These are phyloP conservation scores for Trichosporon asahii DNA, from an alignment of 1,284 basidiomycete genomes.

Conservation along the genomic window DNA sequence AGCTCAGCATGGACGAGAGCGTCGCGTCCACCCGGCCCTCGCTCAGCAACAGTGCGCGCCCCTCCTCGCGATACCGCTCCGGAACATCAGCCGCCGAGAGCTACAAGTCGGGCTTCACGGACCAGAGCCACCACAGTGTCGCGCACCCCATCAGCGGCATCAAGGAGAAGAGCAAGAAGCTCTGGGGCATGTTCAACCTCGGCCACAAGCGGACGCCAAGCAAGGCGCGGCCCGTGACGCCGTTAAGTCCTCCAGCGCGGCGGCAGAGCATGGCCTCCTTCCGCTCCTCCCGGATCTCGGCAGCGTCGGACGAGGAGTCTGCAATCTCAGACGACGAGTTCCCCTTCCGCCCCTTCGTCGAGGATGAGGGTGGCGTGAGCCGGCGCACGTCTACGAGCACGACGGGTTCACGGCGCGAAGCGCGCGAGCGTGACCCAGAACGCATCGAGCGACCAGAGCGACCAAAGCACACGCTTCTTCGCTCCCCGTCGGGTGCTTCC, in stretches of 20 bases:
- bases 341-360: constrained; percentile 5
- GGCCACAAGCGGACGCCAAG: background rate
- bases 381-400: background rate
- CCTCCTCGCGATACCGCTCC: background rate
- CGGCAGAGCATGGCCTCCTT: constrained; percentile 33
- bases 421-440: background rate
- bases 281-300: constrained; percentile 17
- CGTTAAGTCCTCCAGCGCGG: constrained; percentile 11
- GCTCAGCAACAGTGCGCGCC: background rate
- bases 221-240: background rate
- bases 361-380: background rate
- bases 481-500: background rate
- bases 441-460: background rate
- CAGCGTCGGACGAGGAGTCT: constrained; percentile 14
- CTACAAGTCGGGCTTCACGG: background rate
- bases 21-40: background rate
- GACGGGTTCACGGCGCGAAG: constrained; percentile 16
- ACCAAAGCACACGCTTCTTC: background rate
- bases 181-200: constrained; percentile 39
- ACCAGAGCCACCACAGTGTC: constrained; percentile 1
- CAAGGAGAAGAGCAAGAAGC: constrained; percentile 41
- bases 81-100: background rate
- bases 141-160: constrained; percentile 15
- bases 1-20: background rate
- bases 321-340: constrained; percentile 10